Evolutionary conservation across 345 rosid genomes (phyloP).

Genomic region (Arabidopsis suecica): DNA sequence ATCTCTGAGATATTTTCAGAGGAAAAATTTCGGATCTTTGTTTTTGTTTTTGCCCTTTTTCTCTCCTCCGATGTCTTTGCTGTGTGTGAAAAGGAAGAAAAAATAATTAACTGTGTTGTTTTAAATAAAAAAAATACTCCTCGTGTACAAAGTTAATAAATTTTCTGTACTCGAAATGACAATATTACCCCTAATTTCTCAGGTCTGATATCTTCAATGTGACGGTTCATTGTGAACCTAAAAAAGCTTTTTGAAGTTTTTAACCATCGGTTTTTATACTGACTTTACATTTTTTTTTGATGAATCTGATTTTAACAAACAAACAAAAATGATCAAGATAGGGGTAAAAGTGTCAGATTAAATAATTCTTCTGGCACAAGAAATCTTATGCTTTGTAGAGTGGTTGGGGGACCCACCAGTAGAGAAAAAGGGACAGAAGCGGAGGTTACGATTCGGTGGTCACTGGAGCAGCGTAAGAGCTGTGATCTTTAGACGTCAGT

Average conservation of each 20-base stretch:
- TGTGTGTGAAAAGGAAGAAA: conserved; percentile 36
- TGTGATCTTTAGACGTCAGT: conserved; percentile 34
- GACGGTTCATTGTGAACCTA: conserved; percentile 32
- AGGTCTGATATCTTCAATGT: conserved; percentile 6
- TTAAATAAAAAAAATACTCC: conserved; percentile 19
- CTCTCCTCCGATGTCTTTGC: conserved; percentile 41
- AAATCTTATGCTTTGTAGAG: conserved; percentile 37
- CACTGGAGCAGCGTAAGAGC: conserved; percentile 32
- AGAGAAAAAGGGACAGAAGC: neutral
- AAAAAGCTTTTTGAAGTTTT: neutral
- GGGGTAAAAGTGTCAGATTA: conserved; percentile 18
- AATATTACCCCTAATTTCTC: neutral
- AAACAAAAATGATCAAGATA: too few species aligned
- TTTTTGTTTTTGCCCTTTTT: conserved; percentile 16
- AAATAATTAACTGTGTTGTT: neutral
- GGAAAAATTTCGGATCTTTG: conserved; percentile 36
- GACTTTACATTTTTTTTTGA: too few species aligned
- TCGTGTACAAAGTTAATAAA: conserved; percentile 44
- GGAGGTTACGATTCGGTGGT: conserved; percentile 24
- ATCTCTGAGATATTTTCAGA: conserved; percentile 16
- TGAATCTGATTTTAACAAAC: too few species aligned
- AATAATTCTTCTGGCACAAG: conserved; percentile 45
- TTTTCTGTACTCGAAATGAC: conserved; percentile 32
- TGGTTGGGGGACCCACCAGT: conserved; percentile 36
- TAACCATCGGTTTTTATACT: neutral